Conservation (phyloP, 2,329 filamentous ascomycete species). For the Exutisphaerella laricina region DNA sequence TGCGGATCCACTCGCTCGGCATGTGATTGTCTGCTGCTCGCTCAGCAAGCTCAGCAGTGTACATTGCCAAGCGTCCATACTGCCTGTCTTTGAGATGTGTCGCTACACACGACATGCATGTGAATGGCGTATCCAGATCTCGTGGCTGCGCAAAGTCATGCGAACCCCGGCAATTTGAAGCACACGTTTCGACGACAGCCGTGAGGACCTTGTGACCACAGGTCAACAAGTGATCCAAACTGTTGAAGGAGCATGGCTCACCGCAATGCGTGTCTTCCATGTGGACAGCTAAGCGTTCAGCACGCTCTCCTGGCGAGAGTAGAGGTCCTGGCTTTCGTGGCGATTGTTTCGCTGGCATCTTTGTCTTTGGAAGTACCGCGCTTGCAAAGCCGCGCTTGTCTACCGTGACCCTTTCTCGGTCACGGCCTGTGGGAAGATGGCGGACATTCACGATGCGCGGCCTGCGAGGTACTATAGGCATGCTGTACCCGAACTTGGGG, state of each 20-base stretch:
- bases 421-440: neutral
- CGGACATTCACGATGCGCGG: neutral
- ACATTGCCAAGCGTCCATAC: neutral
- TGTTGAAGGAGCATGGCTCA: constrained; percentile 4
- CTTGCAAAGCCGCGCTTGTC: neutral
- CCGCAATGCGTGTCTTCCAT: constrained; percentile 1
- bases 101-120: constrained; percentile 7
- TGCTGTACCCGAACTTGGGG: neutral
- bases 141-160: constrained; percentile 2
- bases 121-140: constrained; percentile 6
- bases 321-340: no score
- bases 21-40: neutral
- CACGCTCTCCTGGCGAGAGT: neutral
- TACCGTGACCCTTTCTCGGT: neutral
- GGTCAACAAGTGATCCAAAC: constrained; percentile 4
- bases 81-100: constrained; percentile 2
- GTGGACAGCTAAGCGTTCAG: neutral
- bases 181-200: constrained; percentile 3
- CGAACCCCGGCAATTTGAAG: constrained; percentile 6
- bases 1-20: constrained; percentile 1
- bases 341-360: neutral
- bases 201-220: constrained; percentile 12
- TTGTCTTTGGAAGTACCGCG: neutral
- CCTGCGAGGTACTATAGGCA: neutral
- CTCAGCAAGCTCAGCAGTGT: constrained; percentile 4